Conservation (phyloP, 495 filamentous ascomycete species). For the Alectoria sarmentosa region DNA sequence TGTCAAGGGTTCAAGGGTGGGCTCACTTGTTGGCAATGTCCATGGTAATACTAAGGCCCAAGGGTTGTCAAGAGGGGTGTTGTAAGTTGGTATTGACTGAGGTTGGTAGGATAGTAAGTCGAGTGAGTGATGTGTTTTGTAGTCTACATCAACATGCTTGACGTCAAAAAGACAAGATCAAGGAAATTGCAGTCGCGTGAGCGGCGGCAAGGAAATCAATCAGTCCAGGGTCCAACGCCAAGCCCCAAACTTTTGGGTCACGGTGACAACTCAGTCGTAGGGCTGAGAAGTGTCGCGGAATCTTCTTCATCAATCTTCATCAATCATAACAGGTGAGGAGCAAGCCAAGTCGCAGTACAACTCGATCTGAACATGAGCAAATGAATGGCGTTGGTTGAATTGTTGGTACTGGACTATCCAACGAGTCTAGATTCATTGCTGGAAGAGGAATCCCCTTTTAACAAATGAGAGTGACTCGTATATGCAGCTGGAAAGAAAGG, state of each 20-base stretch:
- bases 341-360: no score
- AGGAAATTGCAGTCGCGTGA: conserved; percentile 6
- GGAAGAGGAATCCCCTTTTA: no score
- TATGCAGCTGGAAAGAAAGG: not conserved
- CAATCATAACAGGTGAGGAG: no score
- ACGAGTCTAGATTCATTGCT: not conserved
- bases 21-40: conserved; percentile 7
- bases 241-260: not conserved
- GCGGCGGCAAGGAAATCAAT: not conserved
- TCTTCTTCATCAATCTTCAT: no score
- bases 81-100: not conserved
- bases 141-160: no score
- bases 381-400: no score
- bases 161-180: conserved; percentile 8
- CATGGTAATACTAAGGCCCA: not conserved
- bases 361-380: no score
- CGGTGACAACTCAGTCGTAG: not conserved
- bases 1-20: not conserved
- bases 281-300: not conserved
- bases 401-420: no score
- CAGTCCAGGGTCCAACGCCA: not conserved
- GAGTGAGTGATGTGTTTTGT: not conserved
- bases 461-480: not conserved
- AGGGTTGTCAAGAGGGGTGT: not conserved
- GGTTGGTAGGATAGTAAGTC: not conserved